Evolutionary conservation across 192 early-diverging fungal species (phyloP), one percentile per base, ranked within the genome.

Genomic region (Blastocladiella britannica): DNA sequence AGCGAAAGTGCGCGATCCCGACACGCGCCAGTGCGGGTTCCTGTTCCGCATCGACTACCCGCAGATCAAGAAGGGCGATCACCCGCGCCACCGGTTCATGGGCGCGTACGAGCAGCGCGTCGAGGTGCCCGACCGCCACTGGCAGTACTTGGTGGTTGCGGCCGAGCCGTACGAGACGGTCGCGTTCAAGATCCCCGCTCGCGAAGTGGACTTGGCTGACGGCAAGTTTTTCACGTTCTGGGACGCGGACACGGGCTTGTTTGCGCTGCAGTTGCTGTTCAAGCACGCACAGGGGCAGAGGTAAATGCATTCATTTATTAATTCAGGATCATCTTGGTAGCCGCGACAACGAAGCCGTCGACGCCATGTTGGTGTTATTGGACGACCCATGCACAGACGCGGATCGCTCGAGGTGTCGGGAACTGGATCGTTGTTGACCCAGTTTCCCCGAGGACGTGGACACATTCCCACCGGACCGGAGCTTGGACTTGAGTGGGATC

Each of bases 91-190:
- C 59, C 77, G 93, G 29, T 97, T 97, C 70, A 97, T 97, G 93
- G 83, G 82, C 3, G 88, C 91, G 0, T 97, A 86, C 62, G 93
- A 97, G 69, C 93, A 97, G 66, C 79, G 81, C 51, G 71, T 88
- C 4, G 91, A 97, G 64, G 72, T 76, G 23, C 88, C 91, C 25
- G 86, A 86, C 57, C 79, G 85, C 59, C 74, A 83, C 25, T 84
- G 84, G 65, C 93, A 97, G 70, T 97, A 97, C 58, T 62, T 97
- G 56, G 58, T 97, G 20, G 80, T 97, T 72, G 93, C 93, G 1
- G 91, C 89, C 0, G 91, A 93, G 65, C 93, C 91, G 5, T 97
- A 97, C 62, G 90, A 94, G 66, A 90, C 82, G 0, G 83, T 94
- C 55, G 76, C 85, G 9, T 95, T 97, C 72, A 91, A 93, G 63